A percentile compares a stretch with the other conserved stretches of the same genome.
phyloP scores from a whole-genome alignment of 352 stramenopile genomes.

The Saprolegnia diclina region DNA sequence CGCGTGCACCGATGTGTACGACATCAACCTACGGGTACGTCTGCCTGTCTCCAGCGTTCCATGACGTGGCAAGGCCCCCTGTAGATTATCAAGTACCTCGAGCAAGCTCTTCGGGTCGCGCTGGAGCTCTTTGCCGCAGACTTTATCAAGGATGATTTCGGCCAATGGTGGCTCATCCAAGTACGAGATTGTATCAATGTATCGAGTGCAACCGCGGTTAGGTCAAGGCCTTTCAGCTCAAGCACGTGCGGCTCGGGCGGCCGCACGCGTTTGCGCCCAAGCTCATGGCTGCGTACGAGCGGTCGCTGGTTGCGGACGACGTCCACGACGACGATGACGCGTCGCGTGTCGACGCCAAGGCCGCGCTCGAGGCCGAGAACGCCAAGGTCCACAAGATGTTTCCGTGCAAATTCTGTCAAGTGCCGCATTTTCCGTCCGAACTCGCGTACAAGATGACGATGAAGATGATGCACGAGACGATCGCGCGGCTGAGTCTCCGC shows the following conservation, averaged over 20 bases:
- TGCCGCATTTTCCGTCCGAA: slow-evolving; percentile 62
- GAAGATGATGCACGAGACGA: slow-evolving; percentile 84
- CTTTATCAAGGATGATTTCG: slow-evolving; percentile 60
- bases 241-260: slow-evolving; percentile 20
- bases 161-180: slow-evolving; percentile 72
- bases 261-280: slow-evolving; percentile 4
- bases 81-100: slow-evolving; percentile 68
- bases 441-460: slow-evolving; percentile 84
- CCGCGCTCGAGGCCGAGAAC: slow-evolving; percentile 11
- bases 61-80: not conserved
- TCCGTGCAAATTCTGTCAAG: slow-evolving; percentile 76
- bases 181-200: not conserved
- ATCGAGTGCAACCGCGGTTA: not conserved
- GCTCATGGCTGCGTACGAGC: slow-evolving; percentile 19
- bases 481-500: slow-evolving; percentile 54
- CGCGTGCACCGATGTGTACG: slow-evolving; percentile 52
- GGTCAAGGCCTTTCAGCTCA: slow-evolving; percentile 69
- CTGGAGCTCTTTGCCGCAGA: slow-evolving; percentile 63
- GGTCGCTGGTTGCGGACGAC: slow-evolving; percentile 60
- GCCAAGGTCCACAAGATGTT: slow-evolving; percentile 57
- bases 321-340: slow-evolving; percentile 48
- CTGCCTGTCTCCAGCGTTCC: not conserved
- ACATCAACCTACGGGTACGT: slow-evolving; percentile 63
- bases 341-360: slow-evolving; percentile 20
- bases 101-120: slow-evolving; percentile 51